A percentile compares a stretch with the other conserved stretches of the same genome.
These are phyloP conservation scores for Deakozyma indianensis DNA, from an alignment of 805 yeast species.

Conservation along the genomic window DNA sequence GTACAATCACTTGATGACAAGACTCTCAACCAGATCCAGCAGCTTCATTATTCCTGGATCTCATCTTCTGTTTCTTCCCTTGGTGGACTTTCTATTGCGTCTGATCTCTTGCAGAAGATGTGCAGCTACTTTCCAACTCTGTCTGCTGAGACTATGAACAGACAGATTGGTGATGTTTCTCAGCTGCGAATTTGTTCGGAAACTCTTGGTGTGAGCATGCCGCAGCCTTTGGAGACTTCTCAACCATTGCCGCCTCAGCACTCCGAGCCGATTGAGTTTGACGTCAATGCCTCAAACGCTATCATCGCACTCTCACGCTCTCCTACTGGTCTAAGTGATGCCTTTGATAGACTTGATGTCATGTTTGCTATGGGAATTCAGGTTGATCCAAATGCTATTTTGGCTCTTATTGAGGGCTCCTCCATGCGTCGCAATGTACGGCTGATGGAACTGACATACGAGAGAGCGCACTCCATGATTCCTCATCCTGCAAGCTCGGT, in stretches of 20 bases:
- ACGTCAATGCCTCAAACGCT: slow-evolving; percentile 6
- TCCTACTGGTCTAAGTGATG: slow-evolving; percentile 6
- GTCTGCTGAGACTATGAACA: neutral
- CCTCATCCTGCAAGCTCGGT: slow-evolving; percentile 11
- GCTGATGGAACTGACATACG: slow-evolving; percentile 5
- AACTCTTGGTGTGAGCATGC: neutral
- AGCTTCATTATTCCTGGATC: neutral
- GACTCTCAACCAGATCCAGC: neutral
- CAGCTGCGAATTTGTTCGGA: neutral
- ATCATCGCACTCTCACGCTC: slow-evolving; percentile 10
- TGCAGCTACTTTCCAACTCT: neutral
- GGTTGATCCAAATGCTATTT: slow-evolving; percentile 10
- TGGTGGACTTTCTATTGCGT: neutral
- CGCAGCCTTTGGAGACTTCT: neutral
- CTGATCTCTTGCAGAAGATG: neutral
- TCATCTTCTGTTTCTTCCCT: neutral
- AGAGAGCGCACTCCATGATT: slow-evolving; percentile 6
- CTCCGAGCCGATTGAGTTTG: slow-evolving; percentile 1
- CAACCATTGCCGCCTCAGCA: neutral
- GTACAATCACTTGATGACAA: neutral
- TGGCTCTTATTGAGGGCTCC: slow-evolving; percentile 11
- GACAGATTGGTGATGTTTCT: neutral
- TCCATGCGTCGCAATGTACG: slow-evolving; percentile 1
- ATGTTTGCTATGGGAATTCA: slow-evolving; percentile 2
- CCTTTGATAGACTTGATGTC: slow-evolving; percentile 9